These are phyloP conservation scores for Stachybotrys chartarum DNA, from an alignment of 2,329 filamentous ascomycete species.

Conservation along the genomic window DNA sequence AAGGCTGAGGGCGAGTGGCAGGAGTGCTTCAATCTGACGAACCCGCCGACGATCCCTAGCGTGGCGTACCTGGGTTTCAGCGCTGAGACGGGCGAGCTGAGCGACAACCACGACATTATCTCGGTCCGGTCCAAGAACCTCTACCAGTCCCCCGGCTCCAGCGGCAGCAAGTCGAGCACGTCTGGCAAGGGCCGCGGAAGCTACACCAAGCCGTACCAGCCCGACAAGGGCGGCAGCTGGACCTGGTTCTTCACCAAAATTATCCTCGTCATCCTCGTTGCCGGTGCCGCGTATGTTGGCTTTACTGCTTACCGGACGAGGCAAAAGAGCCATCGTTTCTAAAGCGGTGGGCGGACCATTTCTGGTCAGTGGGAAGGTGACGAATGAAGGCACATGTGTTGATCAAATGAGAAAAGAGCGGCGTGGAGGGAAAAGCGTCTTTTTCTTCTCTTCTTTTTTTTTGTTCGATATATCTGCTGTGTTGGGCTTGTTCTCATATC, in stretches of 20 bases:
- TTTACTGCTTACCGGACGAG: conserved; percentile 75
- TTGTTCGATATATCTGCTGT: background rate
- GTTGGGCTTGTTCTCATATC: background rate
- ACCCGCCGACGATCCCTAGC: conserved; percentile 69
- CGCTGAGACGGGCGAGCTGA: conserved; percentile 91
- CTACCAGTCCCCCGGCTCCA: conserved; percentile 56
- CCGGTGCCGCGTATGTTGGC: conserved; percentile 74
- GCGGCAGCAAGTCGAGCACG: conserved; percentile 20
- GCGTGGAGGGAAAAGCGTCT: conserved; percentile 7
- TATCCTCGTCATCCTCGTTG: conserved; percentile 62
- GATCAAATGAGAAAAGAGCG: conserved; percentile 3
- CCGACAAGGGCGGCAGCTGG: conserved; percentile 45
- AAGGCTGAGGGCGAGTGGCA: conserved; percentile 85
- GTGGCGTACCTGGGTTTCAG: conserved; percentile 70
- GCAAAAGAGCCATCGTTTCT: conserved; percentile 53
- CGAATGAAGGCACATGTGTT: conserved; percentile 3
- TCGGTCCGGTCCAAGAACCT: conserved; percentile 80
- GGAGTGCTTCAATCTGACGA: conserved; percentile 72
- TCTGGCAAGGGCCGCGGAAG: conserved; percentile 25
- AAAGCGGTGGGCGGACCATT: conserved; percentile 4
- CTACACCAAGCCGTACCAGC: conserved; percentile 24
- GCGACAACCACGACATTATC: conserved; percentile 96
- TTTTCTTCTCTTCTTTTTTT: background rate
- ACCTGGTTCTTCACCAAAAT: conserved; percentile 71
- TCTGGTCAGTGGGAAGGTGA: background rate